Conservation (phyloP, 2,329 filamentous ascomycete genomes). For the Zymoseptoria pseudotritici region DNA sequence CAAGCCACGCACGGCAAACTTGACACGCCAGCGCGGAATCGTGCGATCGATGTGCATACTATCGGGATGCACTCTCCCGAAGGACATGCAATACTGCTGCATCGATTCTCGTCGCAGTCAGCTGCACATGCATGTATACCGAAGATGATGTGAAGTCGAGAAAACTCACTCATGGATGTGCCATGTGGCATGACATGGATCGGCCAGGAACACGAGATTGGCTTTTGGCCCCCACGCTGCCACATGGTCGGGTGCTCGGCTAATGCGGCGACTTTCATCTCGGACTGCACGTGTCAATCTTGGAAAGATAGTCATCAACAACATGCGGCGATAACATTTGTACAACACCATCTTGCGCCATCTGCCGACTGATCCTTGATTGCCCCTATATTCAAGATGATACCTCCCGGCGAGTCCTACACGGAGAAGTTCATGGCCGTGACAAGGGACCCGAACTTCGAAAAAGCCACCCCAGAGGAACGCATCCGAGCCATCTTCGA, state of each 20-base stretch:
- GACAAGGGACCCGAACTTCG: constrained; percentile 8
- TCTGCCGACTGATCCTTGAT: background rate
- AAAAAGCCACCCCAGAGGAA: constrained; percentile 15
- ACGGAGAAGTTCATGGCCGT: constrained; percentile 1
- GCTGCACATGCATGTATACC: background rate
- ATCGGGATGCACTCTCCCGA: background rate
- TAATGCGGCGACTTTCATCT: background rate
- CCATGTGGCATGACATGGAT: no score
- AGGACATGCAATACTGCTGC: background rate
- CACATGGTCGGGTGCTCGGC: background rate
- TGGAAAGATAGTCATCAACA: background rate
- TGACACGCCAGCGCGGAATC: background rate
- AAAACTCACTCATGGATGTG: no score
- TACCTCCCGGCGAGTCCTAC: constrained; percentile 7
- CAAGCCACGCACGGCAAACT: background rate
- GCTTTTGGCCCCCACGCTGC: background rate
- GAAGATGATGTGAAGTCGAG: background rate
- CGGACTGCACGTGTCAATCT: background rate
- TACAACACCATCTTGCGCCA: background rate
- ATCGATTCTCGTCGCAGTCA: background rate
- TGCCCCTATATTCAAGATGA: constrained; percentile 2
- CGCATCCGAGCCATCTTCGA: constrained; percentile 17
- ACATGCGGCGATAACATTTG: background rate
- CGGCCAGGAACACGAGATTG: no score
- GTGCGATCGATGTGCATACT: background rate